phyloP scores from a whole-genome alignment of 441 rosid genomes.

The Pelargonium australe region DNA sequence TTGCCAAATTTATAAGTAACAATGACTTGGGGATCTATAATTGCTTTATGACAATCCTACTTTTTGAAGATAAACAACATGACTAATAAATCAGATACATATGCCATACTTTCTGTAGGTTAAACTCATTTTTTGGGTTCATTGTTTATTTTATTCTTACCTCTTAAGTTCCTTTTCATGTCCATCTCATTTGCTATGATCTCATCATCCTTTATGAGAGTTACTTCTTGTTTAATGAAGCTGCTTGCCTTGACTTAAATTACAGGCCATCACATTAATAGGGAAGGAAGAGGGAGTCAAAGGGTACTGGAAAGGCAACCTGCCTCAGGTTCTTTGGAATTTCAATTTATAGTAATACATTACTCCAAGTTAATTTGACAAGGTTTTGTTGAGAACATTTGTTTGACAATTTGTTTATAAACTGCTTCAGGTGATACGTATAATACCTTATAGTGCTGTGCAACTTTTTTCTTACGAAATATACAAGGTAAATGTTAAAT shows the following conservation, averaged over 20 bases:
- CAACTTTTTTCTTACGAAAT: constrained; percentile 90
- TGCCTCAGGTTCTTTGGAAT: constrained; percentile 67
- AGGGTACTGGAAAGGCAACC: constrained; percentile 97
- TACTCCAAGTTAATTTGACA: not conserved
- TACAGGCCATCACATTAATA: constrained; percentile 64
- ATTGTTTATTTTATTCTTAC: too few relatives aligned
- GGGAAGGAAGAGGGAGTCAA: constrained; percentile 87
- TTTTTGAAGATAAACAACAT: too few relatives aligned
- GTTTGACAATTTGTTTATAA: constrained; percentile 18
- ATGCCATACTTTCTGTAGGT: too few relatives aligned
- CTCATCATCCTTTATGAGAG: not conserved
- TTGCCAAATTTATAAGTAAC: too few relatives aligned
- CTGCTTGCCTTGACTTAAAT: constrained; percentile 11
- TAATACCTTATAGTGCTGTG: constrained; percentile 87
- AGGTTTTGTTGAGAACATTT: constrained; percentile 12
- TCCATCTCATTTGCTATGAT: not conserved
- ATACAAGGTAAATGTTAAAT: constrained; percentile 58
- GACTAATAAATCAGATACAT: too few relatives aligned
- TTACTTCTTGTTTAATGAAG: not conserved
- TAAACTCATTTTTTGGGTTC: too few relatives aligned
- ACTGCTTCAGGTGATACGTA: constrained; percentile 62
- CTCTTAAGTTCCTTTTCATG: constrained; percentile 7
- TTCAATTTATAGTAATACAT: not conserved
- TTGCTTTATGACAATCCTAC: too few relatives aligned
- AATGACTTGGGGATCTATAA: too few relatives aligned